Evolutionary conservation across 345 rosid genomes (phyloP), one percentile per base, ranked within the genome.

Genomic region (Noccaea bulbosa): DNA sequence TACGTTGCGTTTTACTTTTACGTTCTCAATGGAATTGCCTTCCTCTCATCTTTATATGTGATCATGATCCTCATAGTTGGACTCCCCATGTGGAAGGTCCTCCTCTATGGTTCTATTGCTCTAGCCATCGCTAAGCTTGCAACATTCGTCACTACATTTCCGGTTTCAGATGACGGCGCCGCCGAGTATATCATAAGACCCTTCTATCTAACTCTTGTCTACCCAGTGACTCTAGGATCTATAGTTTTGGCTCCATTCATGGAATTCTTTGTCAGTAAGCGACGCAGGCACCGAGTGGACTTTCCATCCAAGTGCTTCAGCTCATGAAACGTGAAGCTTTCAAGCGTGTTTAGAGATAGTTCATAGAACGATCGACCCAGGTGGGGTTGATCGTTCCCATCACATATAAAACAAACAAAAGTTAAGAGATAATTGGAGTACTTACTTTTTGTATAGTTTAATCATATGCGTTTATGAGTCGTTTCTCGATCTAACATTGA

Each of bases 51-150:
- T 11, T 14, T 57, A 17, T 57, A 37, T 17, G 62, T 57, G 62
- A 57, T 57, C 62, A 57, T 57, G 32, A 57, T 57, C 15, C 48
- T 77, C 24, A 71, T 61, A 16, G 49, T 45, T 12, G 72, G 67
- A 53, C 64, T 59, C 30, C 77, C 71, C 17, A 32, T 67, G 71
- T 53, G 71, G 71, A 54, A 15, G 32, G 30, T 30, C 5, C 4
- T 17, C 20, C 20, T 67, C 32, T 53, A 40, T 4, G 50, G 62
- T 40, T 51, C 52, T 1, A 41, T 5, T 1, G 62, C 71, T 53
- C 40, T 67, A 3, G 62, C 16, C 7, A 24, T 30, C 7, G 61
- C 71, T 52, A 40, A 40, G 40, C 8, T 9, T 16, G 48, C 48
- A n/a, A 6, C 35, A 14, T 11, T 51, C 2, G 0, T 0, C 62